Percentiles rank a stretch among this genome's conserved stretches.
Conservation (phyloP, 2,329 filamentous ascomycete genomes). For the Blastomyces gilchristii region DNA sequence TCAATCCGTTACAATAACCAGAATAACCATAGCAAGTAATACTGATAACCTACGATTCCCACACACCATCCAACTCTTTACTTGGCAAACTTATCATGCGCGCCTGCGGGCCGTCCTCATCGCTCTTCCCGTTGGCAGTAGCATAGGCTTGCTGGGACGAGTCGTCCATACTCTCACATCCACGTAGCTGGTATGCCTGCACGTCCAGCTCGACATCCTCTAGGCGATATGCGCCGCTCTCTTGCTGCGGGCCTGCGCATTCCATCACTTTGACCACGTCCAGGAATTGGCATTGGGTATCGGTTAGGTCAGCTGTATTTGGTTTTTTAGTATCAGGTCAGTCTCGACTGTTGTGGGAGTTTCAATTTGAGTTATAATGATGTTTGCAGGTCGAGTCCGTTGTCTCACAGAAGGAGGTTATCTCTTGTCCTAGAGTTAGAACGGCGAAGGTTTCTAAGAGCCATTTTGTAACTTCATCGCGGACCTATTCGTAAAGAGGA, state of each 20-base stretch:
- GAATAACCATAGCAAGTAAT: not conserved
- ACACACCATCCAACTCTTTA: slow-evolving; percentile 32
- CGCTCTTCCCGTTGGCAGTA: slow-evolving; percentile 13
- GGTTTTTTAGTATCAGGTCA: not conserved
- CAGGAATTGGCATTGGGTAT: slow-evolving; percentile 19
- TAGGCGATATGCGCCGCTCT: slow-evolving; percentile 23
- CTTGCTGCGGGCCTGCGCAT: slow-evolving; percentile 24
- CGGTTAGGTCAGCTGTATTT: slow-evolving; percentile 22
- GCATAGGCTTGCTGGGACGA: slow-evolving; percentile 17
- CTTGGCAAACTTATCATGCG: slow-evolving; percentile 30
- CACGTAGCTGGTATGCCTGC: slow-evolving; percentile 33
- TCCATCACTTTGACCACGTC: slow-evolving; percentile 31
- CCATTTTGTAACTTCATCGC: slow-evolving; percentile 30
- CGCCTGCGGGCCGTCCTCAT: slow-evolving; percentile 23
- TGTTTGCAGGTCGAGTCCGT: not conserved
- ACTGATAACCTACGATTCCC: slow-evolving; percentile 31
- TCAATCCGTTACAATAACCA: not conserved
- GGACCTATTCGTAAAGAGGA: slow-evolving; percentile 20
- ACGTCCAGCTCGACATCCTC: slow-evolving; percentile 32
- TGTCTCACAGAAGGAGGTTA: slow-evolving; percentile 24
- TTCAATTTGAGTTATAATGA: not conserved
- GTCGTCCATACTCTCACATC: slow-evolving; percentile 9
- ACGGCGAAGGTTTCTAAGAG: slow-evolving; percentile 26
- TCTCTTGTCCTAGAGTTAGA: slow-evolving; percentile 26
- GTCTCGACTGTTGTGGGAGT: not conserved